These are phyloP conservation scores for Coffea eugenioides DNA, from an alignment of 257 asterid genomes.

Conservation along the genomic window DNA sequence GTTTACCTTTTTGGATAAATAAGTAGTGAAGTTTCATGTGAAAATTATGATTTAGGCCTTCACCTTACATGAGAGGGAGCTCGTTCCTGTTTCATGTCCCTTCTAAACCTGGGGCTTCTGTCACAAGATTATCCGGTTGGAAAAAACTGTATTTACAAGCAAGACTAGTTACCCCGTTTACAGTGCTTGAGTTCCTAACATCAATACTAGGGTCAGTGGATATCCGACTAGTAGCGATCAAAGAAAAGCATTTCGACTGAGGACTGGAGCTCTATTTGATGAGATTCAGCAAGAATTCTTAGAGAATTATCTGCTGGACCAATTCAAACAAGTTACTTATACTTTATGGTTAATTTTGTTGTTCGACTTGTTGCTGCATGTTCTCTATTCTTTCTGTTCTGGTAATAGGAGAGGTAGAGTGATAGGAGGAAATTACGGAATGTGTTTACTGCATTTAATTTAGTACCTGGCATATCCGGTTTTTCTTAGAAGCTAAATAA, in stretches of 20 bases:
- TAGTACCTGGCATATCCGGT: background rate
- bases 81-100: too few species aligned
- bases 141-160: background rate
- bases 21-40: too few species aligned
- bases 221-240: background rate
- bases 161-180: background rate
- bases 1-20: too few species aligned
- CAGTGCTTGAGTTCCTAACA: background rate
- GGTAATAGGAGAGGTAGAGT: background rate
- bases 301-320: background rate
- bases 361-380: too few species aligned
- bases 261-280: background rate
- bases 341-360: background rate
- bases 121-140: too few species aligned
- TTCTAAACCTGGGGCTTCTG: too few species aligned
- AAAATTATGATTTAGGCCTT: too few species aligned
- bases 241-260: background rate
- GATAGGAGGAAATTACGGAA: background rate
- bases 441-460: background rate
- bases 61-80: too few species aligned
- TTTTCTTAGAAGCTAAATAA: background rate
- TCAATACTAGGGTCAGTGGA: background rate
- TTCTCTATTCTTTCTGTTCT: background rate
- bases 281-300: background rate
- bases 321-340: background rate